phyloP scores from a whole-genome alignment of 768 basidiomycete species.

The Macrolepiota fuliginosa region DNA sequence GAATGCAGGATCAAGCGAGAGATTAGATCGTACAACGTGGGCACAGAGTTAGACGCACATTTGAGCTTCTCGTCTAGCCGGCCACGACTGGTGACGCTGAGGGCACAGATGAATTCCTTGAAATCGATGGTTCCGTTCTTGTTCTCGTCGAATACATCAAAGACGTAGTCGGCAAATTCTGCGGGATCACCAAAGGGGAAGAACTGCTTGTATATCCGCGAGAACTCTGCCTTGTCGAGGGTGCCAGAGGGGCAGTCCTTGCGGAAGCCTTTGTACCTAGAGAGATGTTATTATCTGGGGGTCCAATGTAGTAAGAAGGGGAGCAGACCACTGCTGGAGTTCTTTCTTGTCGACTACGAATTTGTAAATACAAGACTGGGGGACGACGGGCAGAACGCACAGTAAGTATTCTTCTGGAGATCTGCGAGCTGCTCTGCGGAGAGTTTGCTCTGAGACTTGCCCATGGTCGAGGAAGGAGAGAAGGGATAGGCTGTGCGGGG shows the following conservation, averaged over 20 bases:
- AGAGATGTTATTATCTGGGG: conserved; percentile 16
- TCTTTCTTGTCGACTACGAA: conserved; percentile 89
- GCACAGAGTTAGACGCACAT: conserved; percentile 55
- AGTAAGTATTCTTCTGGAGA: conserved; percentile 98
- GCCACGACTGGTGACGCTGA: conserved; percentile 92
- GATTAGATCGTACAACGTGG: conserved; percentile 7
- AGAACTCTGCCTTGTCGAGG: conserved; percentile 93
- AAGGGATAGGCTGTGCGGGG: conserved; percentile 19
- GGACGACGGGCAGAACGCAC: conserved; percentile 42
- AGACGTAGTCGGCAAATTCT: conserved; percentile 97
- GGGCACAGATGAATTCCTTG: conserved; percentile 98
- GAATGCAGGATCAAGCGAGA: conserved; percentile 14
- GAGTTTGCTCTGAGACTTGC: conserved; percentile 96
- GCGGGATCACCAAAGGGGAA: conserved; percentile 98
- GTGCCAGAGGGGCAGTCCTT: conserved; percentile 98
- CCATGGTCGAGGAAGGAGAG: conserved; percentile 57
- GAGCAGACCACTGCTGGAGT: conserved; percentile 83
- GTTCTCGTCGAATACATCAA: conserved; percentile 96
- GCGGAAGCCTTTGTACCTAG: conserved; percentile 98
- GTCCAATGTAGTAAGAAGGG: not conserved
- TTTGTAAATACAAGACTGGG: conserved; percentile 14
- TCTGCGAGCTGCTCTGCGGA: conserved; percentile 91
- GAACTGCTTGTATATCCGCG: conserved; percentile 99
- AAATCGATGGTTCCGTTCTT: conserved; percentile 98
- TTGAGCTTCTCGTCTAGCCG: conserved; percentile 96